phyloP scores from a whole-genome alignment of 208 protist species.

The Strigomonas culicis region DNA sequence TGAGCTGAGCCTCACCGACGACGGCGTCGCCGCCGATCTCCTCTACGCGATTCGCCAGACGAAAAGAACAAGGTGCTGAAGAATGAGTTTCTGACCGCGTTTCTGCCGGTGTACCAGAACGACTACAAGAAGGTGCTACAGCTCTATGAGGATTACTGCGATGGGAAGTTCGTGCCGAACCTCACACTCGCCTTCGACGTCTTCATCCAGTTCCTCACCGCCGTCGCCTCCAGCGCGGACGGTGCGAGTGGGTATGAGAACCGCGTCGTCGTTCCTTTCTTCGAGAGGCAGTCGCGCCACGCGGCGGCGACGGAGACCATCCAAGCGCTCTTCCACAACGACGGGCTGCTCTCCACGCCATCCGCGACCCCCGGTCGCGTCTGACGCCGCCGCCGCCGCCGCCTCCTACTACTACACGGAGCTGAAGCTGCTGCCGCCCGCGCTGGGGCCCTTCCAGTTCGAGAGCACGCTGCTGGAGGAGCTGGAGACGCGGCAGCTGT shows the following conservation, averaged over 20 bases:
- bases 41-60: slow-evolving; percentile 74
- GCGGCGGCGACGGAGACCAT: slow-evolving; percentile 6
- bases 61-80: slow-evolving; percentile 43
- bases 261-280: slow-evolving; percentile 33
- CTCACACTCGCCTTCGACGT: slow-evolving; percentile 72
- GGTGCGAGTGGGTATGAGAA: slow-evolving; percentile 21
- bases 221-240: slow-evolving; percentile 27
- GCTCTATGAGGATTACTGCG: slow-evolving; percentile 64
- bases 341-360: too few species aligned
- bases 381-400: slow-evolving; percentile 13
- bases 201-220: slow-evolving; percentile 65
- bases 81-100: slow-evolving; percentile 77
- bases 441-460: slow-evolving; percentile 67
- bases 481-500: slow-evolving; percentile 58
- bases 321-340: neutral
- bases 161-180: slow-evolving; percentile 84
- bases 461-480: slow-evolving; percentile 71
- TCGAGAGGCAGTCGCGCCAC: slow-evolving; percentile 32
- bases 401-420: slow-evolving; percentile 44
- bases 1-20: slow-evolving; percentile 59
- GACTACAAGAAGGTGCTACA: slow-evolving; percentile 43
- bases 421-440: slow-evolving; percentile 64
- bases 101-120: slow-evolving; percentile 66
- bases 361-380: too few species aligned
- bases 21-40: slow-evolving; percentile 77